Percentiles rank a stretch among this genome's conserved stretches.
These are phyloP conservation scores for Inga oerstediana DNA, from an alignment of 306 rosid species.

Conservation along the genomic window DNA sequence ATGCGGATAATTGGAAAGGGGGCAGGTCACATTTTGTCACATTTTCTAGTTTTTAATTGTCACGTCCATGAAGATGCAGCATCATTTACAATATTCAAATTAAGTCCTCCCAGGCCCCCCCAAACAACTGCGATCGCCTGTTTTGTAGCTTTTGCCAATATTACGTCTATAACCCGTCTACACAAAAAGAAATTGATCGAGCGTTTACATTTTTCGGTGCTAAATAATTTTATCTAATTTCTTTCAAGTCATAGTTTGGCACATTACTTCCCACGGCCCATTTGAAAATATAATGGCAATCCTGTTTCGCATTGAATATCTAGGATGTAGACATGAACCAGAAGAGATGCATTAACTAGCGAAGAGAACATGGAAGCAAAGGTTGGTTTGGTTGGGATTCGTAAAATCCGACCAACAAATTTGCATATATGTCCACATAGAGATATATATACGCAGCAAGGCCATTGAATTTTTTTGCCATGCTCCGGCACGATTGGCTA, in stretches of 20 bases:
- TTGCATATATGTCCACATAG: constrained; percentile 17
- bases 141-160: neutral
- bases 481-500: constrained; percentile 39
- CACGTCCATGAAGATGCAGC: neutral
- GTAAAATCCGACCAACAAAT: constrained; percentile 29
- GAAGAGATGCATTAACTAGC: constrained; percentile 37
- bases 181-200: too few species aligned
- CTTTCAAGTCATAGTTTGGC: neutral
- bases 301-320: neutral
- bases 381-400: constrained; percentile 31
- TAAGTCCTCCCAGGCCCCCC: too few species aligned
- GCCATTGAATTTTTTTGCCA: constrained; percentile 20
- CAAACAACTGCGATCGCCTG: too few species aligned
- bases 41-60: neutral
- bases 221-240: neutral
- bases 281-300: neutral
- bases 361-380: constrained; percentile 21
- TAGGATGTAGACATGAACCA: neutral
- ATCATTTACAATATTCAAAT: neutral
- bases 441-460: constrained; percentile 13
- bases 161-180: neutral
- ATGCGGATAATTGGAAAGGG: neutral
- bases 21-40: neutral
- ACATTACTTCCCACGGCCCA: neutral
- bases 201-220: neutral